These are phyloP conservation scores for Hanseniaspora thailandica DNA, from an alignment of 805 yeast genomes.

Conservation along the genomic window DNA sequence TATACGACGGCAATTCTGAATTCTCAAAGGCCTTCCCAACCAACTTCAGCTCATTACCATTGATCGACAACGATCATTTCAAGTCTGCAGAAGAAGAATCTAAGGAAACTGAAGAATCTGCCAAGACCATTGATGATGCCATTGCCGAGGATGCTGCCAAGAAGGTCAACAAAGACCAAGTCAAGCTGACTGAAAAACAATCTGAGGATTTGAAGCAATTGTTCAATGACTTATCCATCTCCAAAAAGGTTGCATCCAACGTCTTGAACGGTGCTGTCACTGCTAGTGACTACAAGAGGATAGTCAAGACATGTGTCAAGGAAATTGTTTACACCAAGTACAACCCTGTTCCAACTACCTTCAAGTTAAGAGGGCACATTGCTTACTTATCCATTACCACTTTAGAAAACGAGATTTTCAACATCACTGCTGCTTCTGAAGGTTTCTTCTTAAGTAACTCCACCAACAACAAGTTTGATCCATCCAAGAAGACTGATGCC, in stretches of 20 bases:
- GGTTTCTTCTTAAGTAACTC: slow-evolving; percentile 75
- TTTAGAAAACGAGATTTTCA: slow-evolving; percentile 66
- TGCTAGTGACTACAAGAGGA: slow-evolving; percentile 13
- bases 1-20: slow-evolving; percentile 26
- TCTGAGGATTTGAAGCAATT: slow-evolving; percentile 2
- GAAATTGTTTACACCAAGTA: slow-evolving; percentile 67
- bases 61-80: slow-evolving; percentile 17
- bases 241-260: background rate
- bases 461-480: slow-evolving; percentile 58
- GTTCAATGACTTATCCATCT: background rate
- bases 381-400: slow-evolving; percentile 65
- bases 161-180: background rate
- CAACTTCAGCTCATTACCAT: slow-evolving; percentile 23
- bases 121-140: slow-evolving; percentile 20
- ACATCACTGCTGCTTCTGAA: slow-evolving; percentile 62
- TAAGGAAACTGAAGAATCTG: slow-evolving; percentile 14
- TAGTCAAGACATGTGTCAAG: slow-evolving; percentile 33
- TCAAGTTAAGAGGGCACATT: slow-evolving; percentile 62
- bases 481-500: slow-evolving; percentile 33
- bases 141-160: slow-evolving; percentile 23
- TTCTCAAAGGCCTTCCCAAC: slow-evolving; percentile 27
- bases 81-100: slow-evolving; percentile 17
- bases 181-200: background rate
- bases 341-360: slow-evolving; percentile 69
- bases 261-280: background rate